These are phyloP conservation scores for Erysimum pusillum DNA, from an alignment of 441 rosid genomes.

Conservation along the genomic window DNA sequence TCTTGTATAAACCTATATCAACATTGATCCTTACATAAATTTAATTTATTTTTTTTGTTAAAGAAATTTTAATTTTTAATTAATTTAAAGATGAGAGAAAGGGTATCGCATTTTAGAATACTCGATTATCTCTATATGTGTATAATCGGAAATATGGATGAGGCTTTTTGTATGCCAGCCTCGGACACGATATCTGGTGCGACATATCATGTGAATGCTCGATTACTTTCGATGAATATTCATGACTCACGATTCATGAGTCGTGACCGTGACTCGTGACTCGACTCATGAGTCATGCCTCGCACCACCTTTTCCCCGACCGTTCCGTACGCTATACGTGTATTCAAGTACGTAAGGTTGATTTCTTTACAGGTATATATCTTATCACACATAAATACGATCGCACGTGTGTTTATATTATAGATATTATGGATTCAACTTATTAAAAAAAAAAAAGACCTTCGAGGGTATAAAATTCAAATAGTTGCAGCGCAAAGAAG, in stretches of 20 bases:
- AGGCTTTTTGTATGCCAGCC: slow-evolving; percentile 9
- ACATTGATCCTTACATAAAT: not conserved
- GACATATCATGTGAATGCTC: slow-evolving; percentile 40
- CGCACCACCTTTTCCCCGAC: slow-evolving; percentile 42
- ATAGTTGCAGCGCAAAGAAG: not conserved
- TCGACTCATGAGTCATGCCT: slow-evolving; percentile 43
- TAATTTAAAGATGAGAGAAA: not conserved
- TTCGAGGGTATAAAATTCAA: not conserved
- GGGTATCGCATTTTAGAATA: not conserved
- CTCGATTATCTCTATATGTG: not conserved
- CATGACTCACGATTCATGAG: slow-evolving; percentile 34
- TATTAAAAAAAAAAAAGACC: not conserved
- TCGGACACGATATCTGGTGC: slow-evolving; percentile 24
- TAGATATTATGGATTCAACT: not conserved
- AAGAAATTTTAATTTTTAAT: too few species aligned
- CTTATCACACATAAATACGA: not conserved
- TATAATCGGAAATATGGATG: slow-evolving; percentile 11
- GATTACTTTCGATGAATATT: slow-evolving; percentile 19
- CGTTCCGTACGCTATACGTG: slow-evolving; percentile 44
- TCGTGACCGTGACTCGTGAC: slow-evolving; percentile 33
- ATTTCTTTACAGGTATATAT: slow-evolving; percentile 1
- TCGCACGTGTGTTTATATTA: slow-evolving; percentile 5
- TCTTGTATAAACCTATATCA: not conserved
- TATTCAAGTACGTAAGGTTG: slow-evolving; percentile 36
- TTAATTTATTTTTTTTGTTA: not conserved